Evolutionary conservation across 2,329 filamentous ascomycete genomes (phyloP).

Genomic region (Pseudogymnoascus sp.): DNA sequence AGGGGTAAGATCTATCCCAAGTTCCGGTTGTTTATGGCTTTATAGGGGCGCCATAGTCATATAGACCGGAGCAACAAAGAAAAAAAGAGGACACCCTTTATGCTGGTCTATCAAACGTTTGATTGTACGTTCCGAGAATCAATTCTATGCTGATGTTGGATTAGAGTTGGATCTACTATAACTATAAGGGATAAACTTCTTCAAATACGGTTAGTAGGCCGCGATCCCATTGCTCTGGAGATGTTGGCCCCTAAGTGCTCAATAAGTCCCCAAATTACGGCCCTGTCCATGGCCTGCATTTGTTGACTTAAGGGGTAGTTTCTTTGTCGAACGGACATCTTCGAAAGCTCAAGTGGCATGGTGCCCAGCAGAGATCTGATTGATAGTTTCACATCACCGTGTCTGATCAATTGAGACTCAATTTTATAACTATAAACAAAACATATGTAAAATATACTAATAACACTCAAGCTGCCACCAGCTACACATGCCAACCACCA

Average conservation of each 20-base stretch:
- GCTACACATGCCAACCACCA: neutral
- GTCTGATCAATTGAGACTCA: neutral
- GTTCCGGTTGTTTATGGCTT: neutral
- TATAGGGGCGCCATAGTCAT: neutral
- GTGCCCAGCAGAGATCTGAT: neutral
- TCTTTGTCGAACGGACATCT: neutral
- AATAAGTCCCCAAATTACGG: neutral
- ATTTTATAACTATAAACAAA: constrained; percentile 6
- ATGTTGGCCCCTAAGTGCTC: too few relatives aligned
- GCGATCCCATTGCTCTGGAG: neutral
- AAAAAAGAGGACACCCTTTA: neutral
- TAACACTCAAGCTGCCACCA: neutral
- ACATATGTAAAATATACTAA: constrained; percentile 3
- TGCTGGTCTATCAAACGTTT: neutral
- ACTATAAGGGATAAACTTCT: neutral
- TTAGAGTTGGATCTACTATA: neutral
- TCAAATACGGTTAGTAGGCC: neutral
- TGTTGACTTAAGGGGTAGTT: neutral
- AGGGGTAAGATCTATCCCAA: neutral
- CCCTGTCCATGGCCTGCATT: neutral
- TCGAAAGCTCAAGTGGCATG: neutral
- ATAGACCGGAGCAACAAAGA: neutral
- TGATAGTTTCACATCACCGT: neutral
- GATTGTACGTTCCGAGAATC: neutral
- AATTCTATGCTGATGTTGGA: neutral